Conservation (phyloP, 768 basidiomycete genomes). For the Rhodotorula kratochvilovae region DNA sequence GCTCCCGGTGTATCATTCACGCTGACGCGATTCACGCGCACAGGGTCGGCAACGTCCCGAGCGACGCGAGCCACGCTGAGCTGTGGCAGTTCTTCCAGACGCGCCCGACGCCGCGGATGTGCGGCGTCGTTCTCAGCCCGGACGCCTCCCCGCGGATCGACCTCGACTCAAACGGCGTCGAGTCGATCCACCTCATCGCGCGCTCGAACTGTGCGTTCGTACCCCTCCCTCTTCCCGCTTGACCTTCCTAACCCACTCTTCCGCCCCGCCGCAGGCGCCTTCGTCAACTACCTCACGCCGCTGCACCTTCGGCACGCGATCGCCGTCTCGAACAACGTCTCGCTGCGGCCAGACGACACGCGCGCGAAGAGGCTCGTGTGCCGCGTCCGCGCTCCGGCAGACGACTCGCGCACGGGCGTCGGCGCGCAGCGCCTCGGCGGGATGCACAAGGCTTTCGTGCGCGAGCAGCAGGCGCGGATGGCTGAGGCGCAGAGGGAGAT, state of each 20-base stretch:
- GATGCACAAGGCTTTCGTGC: slow-evolving; percentile 77
- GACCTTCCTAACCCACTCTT: not conserved
- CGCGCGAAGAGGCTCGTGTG: slow-evolving; percentile 76
- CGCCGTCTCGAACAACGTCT: slow-evolving; percentile 63
- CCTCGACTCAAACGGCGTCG: slow-evolving; percentile 54
- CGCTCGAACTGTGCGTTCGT: slow-evolving; percentile 63
- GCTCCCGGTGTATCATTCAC: too few species aligned
- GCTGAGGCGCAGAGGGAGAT: slow-evolving; percentile 20
- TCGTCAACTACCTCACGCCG: slow-evolving; percentile 76
- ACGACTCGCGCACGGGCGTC: slow-evolving; percentile 82
- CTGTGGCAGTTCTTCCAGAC: slow-evolving; percentile 74
- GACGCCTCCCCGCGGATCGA: slow-evolving; percentile 42
- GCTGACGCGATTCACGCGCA: slow-evolving; percentile 42
- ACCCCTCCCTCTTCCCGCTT: not conserved
- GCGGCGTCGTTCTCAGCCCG: slow-evolving; percentile 36
- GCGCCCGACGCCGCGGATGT: slow-evolving; percentile 40
- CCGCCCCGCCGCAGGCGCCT: slow-evolving; percentile 56
- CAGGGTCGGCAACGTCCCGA: slow-evolving; percentile 92
- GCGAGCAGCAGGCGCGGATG: slow-evolving; percentile 52
- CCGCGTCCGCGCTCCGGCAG: slow-evolving; percentile 70
- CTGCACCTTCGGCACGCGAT: slow-evolving; percentile 64
- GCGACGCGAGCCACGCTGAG: slow-evolving; percentile 76
- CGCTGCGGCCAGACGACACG: slow-evolving; percentile 65
- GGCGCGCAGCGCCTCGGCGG: slow-evolving; percentile 75
- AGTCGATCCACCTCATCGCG: slow-evolving; percentile 87